A percentile compares a stretch with the other conserved stretches of the same genome.
These are phyloP conservation scores for Colletotrichum sublineola DNA, from an alignment of 2,329 filamentous ascomycete genomes.

Conservation along the genomic window DNA sequence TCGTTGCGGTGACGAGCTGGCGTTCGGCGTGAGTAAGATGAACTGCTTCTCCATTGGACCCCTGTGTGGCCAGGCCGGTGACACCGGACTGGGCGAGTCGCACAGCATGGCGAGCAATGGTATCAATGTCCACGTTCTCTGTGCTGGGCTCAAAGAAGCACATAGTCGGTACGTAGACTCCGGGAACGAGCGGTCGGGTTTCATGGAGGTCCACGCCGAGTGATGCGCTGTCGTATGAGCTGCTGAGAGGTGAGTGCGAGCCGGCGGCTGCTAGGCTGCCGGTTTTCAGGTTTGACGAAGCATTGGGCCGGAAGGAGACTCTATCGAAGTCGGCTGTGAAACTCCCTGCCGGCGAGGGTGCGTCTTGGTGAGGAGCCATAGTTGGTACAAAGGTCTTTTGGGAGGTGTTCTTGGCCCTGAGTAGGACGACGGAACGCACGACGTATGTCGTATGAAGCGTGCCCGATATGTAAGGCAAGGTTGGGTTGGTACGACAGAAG, in stretches of 20 bases:
- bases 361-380: slow-evolving; percentile 64
- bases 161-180: slow-evolving; percentile 80
- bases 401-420: not conserved
- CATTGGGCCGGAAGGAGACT: slow-evolving; percentile 51
- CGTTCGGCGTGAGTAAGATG: slow-evolving; percentile 81
- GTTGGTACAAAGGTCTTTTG: not conserved
- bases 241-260: slow-evolving; percentile 55
- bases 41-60: slow-evolving; percentile 86
- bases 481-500: slow-evolving; percentile 4
- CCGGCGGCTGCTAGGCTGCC: slow-evolving; percentile 48
- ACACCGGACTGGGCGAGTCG: slow-evolving; percentile 81
- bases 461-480: not conserved
- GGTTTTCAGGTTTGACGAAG: slow-evolving; percentile 50
- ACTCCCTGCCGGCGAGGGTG: slow-evolving; percentile 60
- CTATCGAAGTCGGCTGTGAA: slow-evolving; percentile 58
- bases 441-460: slow-evolving; percentile 1
- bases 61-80: slow-evolving; percentile 81
- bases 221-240: slow-evolving; percentile 58
- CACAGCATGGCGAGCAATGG: slow-evolving; percentile 72
- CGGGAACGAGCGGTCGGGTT: slow-evolving; percentile 58
- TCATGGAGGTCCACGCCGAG: slow-evolving; percentile 51
- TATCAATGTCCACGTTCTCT: slow-evolving; percentile 75
- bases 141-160: slow-evolving; percentile 77
- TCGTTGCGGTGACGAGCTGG: slow-evolving; percentile 75
- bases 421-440: slow-evolving; percentile 26